Base-by-base conservation (phyloP, 2,329 filamentous ascomycete species). In the Coniochaeta ligniaria region DNA sequence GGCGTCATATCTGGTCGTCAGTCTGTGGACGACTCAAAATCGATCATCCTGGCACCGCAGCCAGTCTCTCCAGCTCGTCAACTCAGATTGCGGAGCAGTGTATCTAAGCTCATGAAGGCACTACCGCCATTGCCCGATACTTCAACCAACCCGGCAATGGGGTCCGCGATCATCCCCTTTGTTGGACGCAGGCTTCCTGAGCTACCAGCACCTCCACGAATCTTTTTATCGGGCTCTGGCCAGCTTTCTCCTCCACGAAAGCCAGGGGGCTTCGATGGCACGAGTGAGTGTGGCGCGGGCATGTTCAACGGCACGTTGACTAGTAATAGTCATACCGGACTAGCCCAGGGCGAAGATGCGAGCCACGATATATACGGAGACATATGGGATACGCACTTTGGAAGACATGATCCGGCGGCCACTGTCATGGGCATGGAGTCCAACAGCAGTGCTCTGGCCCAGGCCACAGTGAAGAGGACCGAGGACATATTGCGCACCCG, bases 51-150 rank as follows among this genome's bases (percentile, higher is more conserved):
- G 36, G 76, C 76, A 4, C 80, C 80, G n/a, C 74, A 78, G 54
- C 79, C 79, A 16, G 76, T 81, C 3, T 83, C 79, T 17, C 77
- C 79, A 36, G 72, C 71, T 36, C 73, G 74, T 31, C 72, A 77
- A 63, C 71, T 81, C 20, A 77, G 24, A 31, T 24, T 52, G 12
- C 47, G 47, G 7, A 52, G 47, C 24, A 52, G 47, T n/a, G 47
- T 52, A n/a, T 78, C 80, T 7, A 75, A 76, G 45, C 69, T 83
- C 16, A 83, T 83, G 79, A 83, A 83, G 66, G 75, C 77, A 24
- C 65, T 83, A 47, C 81, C 81, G 16, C 72, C 77, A 16, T 64
- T 82, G 8, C 80, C 80, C 3, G 68, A 68, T 5, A 70, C 6
- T 6, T n/a, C n/a, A 24, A 9, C 28, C 6, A 11, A 12, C 1